Evolutionary conservation across 805 yeast genomes (phyloP), one percentile per base, ranked within the genome.

Genomic region (Tetrapisispora nanseiensis): DNA sequence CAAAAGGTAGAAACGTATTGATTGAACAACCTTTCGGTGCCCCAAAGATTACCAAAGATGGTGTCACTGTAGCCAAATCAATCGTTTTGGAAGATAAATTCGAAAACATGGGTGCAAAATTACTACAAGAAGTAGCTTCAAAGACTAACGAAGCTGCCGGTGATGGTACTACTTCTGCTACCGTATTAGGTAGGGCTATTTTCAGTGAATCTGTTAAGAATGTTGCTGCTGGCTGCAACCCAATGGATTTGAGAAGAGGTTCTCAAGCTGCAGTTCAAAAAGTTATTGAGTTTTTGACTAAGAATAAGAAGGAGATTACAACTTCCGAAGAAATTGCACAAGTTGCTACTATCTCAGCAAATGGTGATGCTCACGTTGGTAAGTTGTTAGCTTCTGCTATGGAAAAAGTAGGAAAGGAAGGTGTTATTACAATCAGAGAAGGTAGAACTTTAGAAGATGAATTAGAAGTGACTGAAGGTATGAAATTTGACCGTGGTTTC

Each of bases 371-470:
- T 24, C 95, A 89, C 72, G 84, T 90, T 52, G 98, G 98, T 64
- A 71, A 75, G 62, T 72, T 92, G 54, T 75, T 90, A 62, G 95
- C 97, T 41, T 76, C 82, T 42, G 97, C 98, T 51, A 90, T 90
- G 94, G 97, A 87, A 70, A 89, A 89, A 67, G 98, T 90, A 47
- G 98, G 98, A 56, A 87, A 90, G 70, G 97, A 90, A 67, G 98
- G 98, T 74, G 97, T 90, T 50, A 89, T 90, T 66, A 90, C 97
- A 54, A 92, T 90, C 58, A 90, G 82, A 73, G 96, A 86, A 68
- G 97, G 97, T 56, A 89, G 86, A 75, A 92, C 97, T 55, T 72
- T 90, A 56, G 95, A 85, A 65, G 98, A 90, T 65, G 95, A 86
- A 67, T 78, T 90, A 56, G 97, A 89, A 69, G 94, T 90, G 47